phyloP scores from a whole-genome alignment of 176 grass and related monocot species.

The Alopecurus myosuroides region DNA sequence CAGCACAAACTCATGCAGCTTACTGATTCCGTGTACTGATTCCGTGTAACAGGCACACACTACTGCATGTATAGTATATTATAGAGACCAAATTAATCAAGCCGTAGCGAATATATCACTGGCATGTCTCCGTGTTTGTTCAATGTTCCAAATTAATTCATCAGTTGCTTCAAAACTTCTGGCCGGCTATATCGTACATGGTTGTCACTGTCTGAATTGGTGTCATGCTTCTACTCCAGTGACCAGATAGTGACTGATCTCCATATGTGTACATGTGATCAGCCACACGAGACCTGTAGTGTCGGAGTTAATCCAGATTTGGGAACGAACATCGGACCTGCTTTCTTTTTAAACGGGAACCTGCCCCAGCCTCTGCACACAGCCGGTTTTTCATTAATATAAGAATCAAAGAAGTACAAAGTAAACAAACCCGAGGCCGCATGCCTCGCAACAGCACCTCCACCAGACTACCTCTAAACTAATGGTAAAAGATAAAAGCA shows the following conservation, averaged over 20 bases:
- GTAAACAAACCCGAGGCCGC: too few species aligned
- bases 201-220: constrained; percentile 14
- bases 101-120: background rate
- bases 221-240: constrained; percentile 10
- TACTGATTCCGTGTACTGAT: background rate
- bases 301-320: background rate
- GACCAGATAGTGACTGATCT: background rate
- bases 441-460: too few species aligned
- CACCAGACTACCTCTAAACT: too few species aligned
- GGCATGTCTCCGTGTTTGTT: background rate
- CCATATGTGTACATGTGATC: background rate
- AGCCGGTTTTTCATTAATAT: too few species aligned
- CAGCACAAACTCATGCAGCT: background rate
- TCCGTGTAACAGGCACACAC: background rate
- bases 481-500: too few species aligned
- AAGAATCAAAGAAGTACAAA: too few species aligned
- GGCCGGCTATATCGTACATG: background rate
- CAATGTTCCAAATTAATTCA: background rate
- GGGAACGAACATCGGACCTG: background rate
- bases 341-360: too few species aligned
- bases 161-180: background rate
- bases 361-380: too few species aligned
- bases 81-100: background rate
- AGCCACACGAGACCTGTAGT: background rate
- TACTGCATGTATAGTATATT: background rate